phyloP scores from a whole-genome alignment of 805 yeast genomes.

The Wickerhamomyces silvicola region DNA sequence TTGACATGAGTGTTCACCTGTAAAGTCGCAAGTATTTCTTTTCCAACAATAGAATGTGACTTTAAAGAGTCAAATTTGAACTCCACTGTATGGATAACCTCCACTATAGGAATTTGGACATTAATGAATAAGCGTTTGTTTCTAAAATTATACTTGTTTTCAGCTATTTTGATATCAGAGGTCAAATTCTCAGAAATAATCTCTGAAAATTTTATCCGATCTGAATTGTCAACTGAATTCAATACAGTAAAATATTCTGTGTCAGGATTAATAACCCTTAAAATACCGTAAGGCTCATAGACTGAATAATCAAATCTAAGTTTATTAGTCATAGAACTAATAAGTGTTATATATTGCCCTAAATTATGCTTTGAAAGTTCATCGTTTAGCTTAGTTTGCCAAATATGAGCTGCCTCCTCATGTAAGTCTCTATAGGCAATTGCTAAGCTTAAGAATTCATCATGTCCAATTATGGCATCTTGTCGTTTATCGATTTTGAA shows the following conservation, averaged over 20 bases:
- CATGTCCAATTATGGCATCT: conserved; percentile 13
- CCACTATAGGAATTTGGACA: conserved; percentile 57
- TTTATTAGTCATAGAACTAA: no score
- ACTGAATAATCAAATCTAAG: no score
- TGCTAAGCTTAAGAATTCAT: conserved; percentile 35
- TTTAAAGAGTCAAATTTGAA: conserved; percentile 27
- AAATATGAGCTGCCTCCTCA: conserved; percentile 34
- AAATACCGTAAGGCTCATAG: no score
- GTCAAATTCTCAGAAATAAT: no score
- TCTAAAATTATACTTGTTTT: not conserved
- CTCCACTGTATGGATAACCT: conserved; percentile 54
- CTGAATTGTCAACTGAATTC: no score
- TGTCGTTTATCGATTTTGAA: conserved; percentile 39
- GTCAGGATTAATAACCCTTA: no score
- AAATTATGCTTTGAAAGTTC: conserved; percentile 9
- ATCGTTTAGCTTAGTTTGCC: conserved; percentile 16
- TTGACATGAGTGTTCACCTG: conserved; percentile 32
- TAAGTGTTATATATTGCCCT: no score
- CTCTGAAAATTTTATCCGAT: no score
- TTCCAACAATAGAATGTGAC: conserved; percentile 51
- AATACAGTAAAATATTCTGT: no score
- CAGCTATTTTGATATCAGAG: no score
- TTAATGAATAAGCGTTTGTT: conserved; percentile 33
- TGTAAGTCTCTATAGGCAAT: conserved; percentile 41
- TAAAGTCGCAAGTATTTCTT: conserved; percentile 44